Conservation (phyloP, 2,329 filamentous ascomycete genomes). For the Hypomyces perniciosus region DNA sequence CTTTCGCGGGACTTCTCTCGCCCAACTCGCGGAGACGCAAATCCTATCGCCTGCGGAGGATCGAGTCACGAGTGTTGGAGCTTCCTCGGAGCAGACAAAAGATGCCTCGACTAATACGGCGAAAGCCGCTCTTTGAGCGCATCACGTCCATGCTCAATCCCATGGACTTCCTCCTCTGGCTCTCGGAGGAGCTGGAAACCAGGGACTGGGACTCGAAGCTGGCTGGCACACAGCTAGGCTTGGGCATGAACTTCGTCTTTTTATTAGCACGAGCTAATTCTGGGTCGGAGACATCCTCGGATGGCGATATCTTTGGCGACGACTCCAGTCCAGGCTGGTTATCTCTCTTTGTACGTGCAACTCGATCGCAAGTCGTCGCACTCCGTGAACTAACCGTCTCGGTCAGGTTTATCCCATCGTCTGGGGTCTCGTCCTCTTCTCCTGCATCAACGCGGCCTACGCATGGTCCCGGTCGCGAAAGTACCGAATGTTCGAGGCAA, state of each 20-base stretch:
- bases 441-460: slow-evolving; percentile 71
- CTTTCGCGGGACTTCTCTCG: not conserved
- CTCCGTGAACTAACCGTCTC: not conserved
- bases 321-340: slow-evolving; percentile 60
- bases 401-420: slow-evolving; percentile 61
- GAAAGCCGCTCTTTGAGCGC: slow-evolving; percentile 71
- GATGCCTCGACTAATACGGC: slow-evolving; percentile 75
- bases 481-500: slow-evolving; percentile 86
- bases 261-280: slow-evolving; percentile 78
- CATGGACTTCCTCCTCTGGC: slow-evolving; percentile 82
- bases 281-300: slow-evolving; percentile 35
- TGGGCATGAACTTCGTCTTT: slow-evolving; percentile 72
- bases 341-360: slow-evolving; percentile 43
- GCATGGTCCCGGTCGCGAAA: slow-evolving; percentile 75
- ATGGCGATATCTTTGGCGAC: slow-evolving; percentile 83
- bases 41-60: not conserved
- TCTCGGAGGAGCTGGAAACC: slow-evolving; percentile 88
- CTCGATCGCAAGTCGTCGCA: slow-evolving; percentile 10
- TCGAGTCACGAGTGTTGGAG: not conserved
- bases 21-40: too few species aligned
- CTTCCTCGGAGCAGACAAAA: not conserved
- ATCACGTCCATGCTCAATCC: slow-evolving; percentile 76
- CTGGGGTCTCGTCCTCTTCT: slow-evolving; percentile 61
- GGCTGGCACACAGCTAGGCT: slow-evolving; percentile 68
- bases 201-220: slow-evolving; percentile 82